Conservation (phyloP, 257 asterid species). For the Lavandula angustifolia region DNA sequence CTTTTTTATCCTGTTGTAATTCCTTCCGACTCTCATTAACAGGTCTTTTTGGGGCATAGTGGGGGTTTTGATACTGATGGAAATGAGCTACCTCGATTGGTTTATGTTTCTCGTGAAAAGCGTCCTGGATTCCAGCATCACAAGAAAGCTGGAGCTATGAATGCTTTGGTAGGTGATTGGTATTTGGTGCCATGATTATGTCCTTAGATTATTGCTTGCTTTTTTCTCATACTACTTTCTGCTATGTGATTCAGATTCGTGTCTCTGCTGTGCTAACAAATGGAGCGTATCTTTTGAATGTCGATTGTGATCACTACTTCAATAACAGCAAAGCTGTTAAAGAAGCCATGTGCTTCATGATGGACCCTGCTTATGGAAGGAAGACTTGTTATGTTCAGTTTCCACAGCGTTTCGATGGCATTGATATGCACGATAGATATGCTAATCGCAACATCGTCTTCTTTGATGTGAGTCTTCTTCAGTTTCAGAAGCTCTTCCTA, state of each 20-base stretch:
- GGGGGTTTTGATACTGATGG: constrained; percentile 77
- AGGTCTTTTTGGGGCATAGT: constrained; percentile 80
- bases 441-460: constrained; percentile 75
- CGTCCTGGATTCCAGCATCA: constrained; percentile 88
- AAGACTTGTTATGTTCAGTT: constrained; percentile 66
- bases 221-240: background rate
- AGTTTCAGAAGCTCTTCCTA: background rate
- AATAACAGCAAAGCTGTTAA: constrained; percentile 86
- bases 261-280: constrained; percentile 88
- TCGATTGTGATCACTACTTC: constrained; percentile 90
- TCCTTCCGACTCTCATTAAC: constrained; percentile 19
- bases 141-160: constrained; percentile 90
- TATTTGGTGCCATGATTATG: background rate
- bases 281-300: constrained; percentile 77
- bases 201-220: background rate
- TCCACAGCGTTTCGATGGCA: constrained; percentile 67
- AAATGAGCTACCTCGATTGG: constrained; percentile 76
- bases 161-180: constrained; percentile 67
- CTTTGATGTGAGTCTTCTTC: constrained; percentile 50
- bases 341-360: constrained; percentile 94
- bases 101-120: constrained; percentile 83
- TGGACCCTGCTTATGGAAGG: constrained; percentile 72
- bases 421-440: constrained; percentile 71
- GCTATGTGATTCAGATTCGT: constrained; percentile 56
- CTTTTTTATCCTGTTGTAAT: constrained; percentile 18